Percentiles rank a stretch among this genome's conserved stretches.
These are phyloP conservation scores for Spraguea lophii DNA, from an alignment of 371 early-diverging fungal genomes.

Conservation along the genomic window DNA sequence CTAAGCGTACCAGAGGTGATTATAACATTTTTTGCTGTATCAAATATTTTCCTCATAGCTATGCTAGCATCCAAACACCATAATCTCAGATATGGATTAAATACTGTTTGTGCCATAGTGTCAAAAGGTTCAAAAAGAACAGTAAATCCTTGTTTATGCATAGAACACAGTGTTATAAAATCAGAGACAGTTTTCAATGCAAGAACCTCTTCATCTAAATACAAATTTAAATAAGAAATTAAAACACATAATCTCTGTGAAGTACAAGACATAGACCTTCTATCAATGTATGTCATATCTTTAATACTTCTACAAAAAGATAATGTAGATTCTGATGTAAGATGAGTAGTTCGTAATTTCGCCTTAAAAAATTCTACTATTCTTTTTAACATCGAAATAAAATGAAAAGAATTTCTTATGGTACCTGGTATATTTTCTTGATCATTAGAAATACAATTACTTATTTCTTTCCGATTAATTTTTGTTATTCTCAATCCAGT, in stretches of 20 bases:
- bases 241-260: conserved; percentile 69
- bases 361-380: conserved; percentile 96
- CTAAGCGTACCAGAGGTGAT: conserved; percentile 97
- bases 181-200: conserved; percentile 51
- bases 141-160: conserved; percentile 55
- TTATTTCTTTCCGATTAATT: conserved; percentile 1
- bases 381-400: conserved; percentile 76
- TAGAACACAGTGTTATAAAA: conserved; percentile 32
- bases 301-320: conserved; percentile 73
- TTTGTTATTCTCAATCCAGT: conserved; percentile 6
- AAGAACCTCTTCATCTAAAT: conserved; percentile 63
- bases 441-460: not conserved
- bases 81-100: conserved; percentile 51
- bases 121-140: conserved; percentile 92
- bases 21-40: conserved; percentile 75
- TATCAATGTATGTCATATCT: conserved; percentile 49
- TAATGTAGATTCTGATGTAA: conserved; percentile 75
- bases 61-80: conserved; percentile 87
- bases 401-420: conserved; percentile 82
- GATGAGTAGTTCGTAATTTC: conserved; percentile 76
- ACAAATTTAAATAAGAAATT: conserved; percentile 64
- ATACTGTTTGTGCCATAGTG: conserved; percentile 61
- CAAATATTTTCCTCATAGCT: conserved; percentile 80
- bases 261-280: conserved; percentile 28
- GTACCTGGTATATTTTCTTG: conserved; percentile 86